Evolutionary conservation across 768 basidiomycete species (phyloP).

Genomic region (Mycena filopes): DNA sequence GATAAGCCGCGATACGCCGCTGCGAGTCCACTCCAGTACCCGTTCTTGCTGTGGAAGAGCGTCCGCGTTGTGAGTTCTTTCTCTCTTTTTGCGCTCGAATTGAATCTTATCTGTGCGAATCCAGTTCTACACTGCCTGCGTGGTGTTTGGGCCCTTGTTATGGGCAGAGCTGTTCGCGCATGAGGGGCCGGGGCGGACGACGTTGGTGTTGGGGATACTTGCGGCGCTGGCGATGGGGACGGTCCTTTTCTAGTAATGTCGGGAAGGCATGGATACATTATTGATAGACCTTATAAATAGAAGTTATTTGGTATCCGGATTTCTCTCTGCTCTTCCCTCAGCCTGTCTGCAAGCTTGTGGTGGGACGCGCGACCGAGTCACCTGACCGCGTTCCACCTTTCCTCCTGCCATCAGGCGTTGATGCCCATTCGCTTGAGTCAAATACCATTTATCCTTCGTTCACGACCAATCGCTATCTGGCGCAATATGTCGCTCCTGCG

Average conservation of each 20-base stretch:
- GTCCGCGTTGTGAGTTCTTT: constrained; percentile 72
- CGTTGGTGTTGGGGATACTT: constrained; percentile 8
- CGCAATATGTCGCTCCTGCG: constrained; percentile 22
- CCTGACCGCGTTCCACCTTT: neutral
- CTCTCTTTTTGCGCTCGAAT: neutral
- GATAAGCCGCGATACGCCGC: constrained; percentile 52
- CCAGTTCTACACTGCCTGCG: constrained; percentile 91
- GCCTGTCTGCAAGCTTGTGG: too few relatives aligned
- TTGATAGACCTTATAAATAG: constrained; percentile 8
- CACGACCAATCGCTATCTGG: neutral
- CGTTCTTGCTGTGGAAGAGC: constrained; percentile 68
- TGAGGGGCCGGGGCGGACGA: constrained; percentile 15
- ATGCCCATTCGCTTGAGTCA: constrained; percentile 14
- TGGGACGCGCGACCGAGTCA: neutral
- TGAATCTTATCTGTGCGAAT: neutral
- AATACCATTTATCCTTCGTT: constrained; percentile 8
- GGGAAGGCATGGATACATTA: neutral
- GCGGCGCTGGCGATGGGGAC: neutral
- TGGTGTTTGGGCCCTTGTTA: constrained; percentile 89
- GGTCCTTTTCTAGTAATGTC: constrained; percentile 1
- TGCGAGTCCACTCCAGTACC: constrained; percentile 73
- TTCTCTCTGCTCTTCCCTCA: too few relatives aligned
- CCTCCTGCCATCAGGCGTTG: neutral
- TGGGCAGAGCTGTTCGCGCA: constrained; percentile 77
- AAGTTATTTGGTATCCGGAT: too few relatives aligned